Conservation (phyloP, 345 rosid species). For the Eucalyptus regnans region DNA sequence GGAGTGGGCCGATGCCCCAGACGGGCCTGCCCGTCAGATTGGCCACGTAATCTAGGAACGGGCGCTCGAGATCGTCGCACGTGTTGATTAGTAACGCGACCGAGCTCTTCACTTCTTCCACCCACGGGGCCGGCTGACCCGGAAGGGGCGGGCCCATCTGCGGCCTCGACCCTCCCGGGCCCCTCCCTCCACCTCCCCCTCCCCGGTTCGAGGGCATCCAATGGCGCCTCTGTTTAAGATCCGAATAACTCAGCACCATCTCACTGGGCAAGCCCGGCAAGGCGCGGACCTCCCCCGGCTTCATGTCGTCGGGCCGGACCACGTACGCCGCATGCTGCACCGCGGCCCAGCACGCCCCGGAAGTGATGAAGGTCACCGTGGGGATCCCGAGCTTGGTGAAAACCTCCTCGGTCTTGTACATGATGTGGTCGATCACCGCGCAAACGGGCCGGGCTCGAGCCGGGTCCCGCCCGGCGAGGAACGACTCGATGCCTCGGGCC, state of each 20-base stretch:
- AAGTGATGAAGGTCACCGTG: conserved; percentile 24
- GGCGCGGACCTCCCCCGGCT: conserved; percentile 15
- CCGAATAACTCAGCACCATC: conserved; percentile 22
- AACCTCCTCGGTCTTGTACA: conserved; percentile 15
- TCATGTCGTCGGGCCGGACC: conserved; percentile 7
- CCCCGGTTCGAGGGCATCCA: not conserved
- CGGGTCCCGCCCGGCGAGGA: not conserved
- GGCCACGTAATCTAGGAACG: conserved; percentile 19
- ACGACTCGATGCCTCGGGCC: conserved; percentile 6
- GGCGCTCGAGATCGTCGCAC: conserved; percentile 29
- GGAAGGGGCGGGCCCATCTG: conserved; percentile 19
- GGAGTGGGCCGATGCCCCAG: conserved; percentile 28
- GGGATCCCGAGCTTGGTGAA: conserved; percentile 15
- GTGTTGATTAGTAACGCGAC: conserved; percentile 23
- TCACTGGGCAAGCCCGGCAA: conserved; percentile 27
- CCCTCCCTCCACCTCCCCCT: not conserved
- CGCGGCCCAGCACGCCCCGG: conserved; percentile 35
- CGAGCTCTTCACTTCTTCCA: conserved; percentile 10
- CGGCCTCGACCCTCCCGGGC: not conserved
- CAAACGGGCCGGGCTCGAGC: conserved; percentile 8
- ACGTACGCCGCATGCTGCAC: conserved; percentile 32
- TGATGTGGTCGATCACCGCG: conserved; percentile 26
- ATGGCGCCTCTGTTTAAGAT: conserved; percentile 12
- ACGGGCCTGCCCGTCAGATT: conserved; percentile 4
- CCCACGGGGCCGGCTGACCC: conserved; percentile 30